Conservation (phyloP, 1,139 yeast species). For the Diutina sp. region DNA sequence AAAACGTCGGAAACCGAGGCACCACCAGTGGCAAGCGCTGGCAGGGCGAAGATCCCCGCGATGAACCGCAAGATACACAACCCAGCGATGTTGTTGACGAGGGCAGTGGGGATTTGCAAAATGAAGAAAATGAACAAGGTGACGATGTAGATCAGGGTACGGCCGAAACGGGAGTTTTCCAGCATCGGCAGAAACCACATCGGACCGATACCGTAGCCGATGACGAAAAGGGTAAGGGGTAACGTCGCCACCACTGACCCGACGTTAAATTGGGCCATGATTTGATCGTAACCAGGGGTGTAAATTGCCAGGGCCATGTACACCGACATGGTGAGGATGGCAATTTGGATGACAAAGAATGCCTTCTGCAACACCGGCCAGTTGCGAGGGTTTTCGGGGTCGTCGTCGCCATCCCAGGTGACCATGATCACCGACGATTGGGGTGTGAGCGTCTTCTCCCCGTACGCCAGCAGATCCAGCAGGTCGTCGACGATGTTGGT, state of each 20-base stretch:
- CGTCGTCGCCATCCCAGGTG: slow-evolving; percentile 36
- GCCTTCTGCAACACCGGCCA: slow-evolving; percentile 33
- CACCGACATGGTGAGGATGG: slow-evolving; percentile 36
- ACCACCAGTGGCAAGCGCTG: slow-evolving; percentile 23
- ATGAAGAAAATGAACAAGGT: slow-evolving; percentile 18
- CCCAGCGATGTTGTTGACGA: slow-evolving; percentile 17
- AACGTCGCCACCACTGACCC: slow-evolving; percentile 31
- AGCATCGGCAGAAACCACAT: slow-evolving; percentile 41
- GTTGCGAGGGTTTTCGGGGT: slow-evolving; percentile 46
- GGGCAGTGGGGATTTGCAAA: slow-evolving; percentile 23
- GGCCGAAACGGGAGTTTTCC: slow-evolving; percentile 40
- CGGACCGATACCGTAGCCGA: slow-evolving; percentile 49
- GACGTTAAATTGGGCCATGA: slow-evolving; percentile 25
- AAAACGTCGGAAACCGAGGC: slow-evolving; percentile 9
- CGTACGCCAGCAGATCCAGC: background rate
- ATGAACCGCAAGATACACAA: slow-evolving; percentile 20
- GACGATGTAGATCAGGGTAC: slow-evolving; percentile 26
- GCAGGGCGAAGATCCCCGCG: slow-evolving; percentile 17
- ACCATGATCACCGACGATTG: slow-evolving; percentile 8
- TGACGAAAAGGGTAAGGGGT: slow-evolving; percentile 26
- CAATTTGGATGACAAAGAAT: slow-evolving; percentile 24
- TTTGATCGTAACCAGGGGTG: slow-evolving; percentile 36
- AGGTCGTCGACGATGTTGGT: background rate
- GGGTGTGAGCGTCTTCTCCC: background rate
- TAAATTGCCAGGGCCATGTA: slow-evolving; percentile 53